Conservation (phyloP, 2,329 filamentous ascomycete genomes). For the Knufia fluminis region DNA sequence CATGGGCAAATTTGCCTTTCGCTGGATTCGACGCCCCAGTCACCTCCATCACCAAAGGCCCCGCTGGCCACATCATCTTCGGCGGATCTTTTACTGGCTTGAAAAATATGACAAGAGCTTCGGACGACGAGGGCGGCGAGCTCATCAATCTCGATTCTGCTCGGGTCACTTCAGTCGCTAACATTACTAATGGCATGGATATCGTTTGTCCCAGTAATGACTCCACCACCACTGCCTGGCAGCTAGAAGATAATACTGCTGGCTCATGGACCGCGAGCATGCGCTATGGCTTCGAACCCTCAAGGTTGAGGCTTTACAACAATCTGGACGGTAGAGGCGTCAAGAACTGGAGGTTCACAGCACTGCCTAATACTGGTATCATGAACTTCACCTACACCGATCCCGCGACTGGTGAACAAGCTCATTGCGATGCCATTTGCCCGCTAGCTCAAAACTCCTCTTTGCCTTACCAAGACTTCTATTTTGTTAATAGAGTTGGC, state of each 20-base stretch:
- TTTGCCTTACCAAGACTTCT: constrained; percentile 72
- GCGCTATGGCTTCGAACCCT: constrained; percentile 74
- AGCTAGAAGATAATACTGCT: constrained; percentile 62
- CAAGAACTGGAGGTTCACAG: constrained; percentile 77
- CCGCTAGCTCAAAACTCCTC: constrained; percentile 65
- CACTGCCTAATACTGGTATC: constrained; percentile 78
- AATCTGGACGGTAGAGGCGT: constrained; percentile 75
- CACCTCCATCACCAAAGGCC: constrained; percentile 68
- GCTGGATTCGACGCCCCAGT: constrained; percentile 91
- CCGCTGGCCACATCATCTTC: constrained; percentile 80
- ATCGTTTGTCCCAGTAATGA: constrained; percentile 70
- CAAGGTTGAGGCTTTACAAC: constrained; percentile 80
- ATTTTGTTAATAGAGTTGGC: constrained; percentile 76
- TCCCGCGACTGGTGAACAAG: constrained; percentile 55
- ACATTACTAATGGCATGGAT: constrained; percentile 52
- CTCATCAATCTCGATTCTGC: constrained; percentile 77
- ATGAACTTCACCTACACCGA: constrained; percentile 93
- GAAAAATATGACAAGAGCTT: constrained; percentile 58
- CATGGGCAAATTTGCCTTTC: constrained; percentile 78
- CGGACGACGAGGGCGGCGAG: constrained; percentile 50
- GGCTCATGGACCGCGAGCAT: constrained; percentile 81
- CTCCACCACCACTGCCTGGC: constrained; percentile 69
- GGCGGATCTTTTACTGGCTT: constrained; percentile 83
- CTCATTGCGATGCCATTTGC: constrained; percentile 70
- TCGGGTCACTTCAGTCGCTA: constrained; percentile 54